Evolutionary conservation across 2,329 filamentous ascomycete species (phyloP), one percentile per base, ranked within the genome.

Genomic region (Colletotrichum higginsianum): DNA sequence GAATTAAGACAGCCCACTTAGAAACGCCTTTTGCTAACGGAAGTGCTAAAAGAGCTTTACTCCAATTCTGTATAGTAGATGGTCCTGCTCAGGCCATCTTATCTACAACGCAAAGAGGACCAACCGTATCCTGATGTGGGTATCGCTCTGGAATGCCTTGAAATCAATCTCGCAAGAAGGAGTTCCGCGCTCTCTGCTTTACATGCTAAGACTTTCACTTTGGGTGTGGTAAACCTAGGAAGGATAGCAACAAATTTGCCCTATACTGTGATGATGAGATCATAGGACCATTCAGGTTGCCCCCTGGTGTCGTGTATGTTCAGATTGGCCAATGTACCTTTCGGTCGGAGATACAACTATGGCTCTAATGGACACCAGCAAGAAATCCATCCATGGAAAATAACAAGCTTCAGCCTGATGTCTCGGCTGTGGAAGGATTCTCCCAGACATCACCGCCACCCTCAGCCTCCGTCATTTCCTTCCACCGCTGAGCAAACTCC

Each of bases 401-500:
- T 11, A 11, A 44, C 35, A 38, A 42, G 11, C 15, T n/a, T 15
- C 15, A 21, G n/a, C 56, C 16, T 50, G 38, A 61, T 4, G 42
- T 18, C 12, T 46, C 42, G 4, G 35, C 40, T 40, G 44, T 58
- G 26, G 66, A 26, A 38, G 66, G 50, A 15, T 73, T 77, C 66
- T 82, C 79, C 82, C 83, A 85, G 40, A 85, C 81, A 6, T 80
- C 80, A 44, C 80, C 80, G 2, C 79, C 83, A 62, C 81, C 77
- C 38, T 73, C 71, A 6, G 83, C 81, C 55, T 84, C 82, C 0
- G 84, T 85, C 56, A 90, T 85, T 73, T 91, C 87, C 78, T 90
- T 91, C 94, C 93, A 96, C 78, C 92, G 89, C 75, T 88, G 87
- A 73, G 93, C 90, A 83, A 96, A 95, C 82, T 97, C 95, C 72